phyloP scores from a whole-genome alignment of 2,329 filamentous ascomycete genomes.

The Elsinoe fawcettii region DNA sequence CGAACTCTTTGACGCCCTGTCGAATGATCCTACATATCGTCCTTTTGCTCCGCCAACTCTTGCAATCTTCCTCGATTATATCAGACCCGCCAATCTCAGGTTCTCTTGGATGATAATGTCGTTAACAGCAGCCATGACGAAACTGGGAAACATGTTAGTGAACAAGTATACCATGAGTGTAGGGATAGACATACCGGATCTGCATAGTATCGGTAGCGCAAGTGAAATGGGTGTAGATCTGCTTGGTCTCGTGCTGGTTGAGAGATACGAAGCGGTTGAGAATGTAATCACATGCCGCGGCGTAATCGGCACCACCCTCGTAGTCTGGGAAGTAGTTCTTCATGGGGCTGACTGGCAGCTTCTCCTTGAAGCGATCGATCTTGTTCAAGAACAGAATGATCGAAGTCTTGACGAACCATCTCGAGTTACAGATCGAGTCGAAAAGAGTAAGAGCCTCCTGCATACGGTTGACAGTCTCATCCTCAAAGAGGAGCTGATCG shows the following conservation, averaged over 20 bases:
- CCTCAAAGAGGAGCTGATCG: constrained; percentile 91
- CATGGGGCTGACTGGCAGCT: constrained; percentile 64
- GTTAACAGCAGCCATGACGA: constrained; percentile 99
- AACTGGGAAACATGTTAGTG: constrained; percentile 34
- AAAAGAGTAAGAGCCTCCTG: constrained; percentile 48
- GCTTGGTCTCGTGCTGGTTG: constrained; percentile 98
- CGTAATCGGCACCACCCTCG: constrained; percentile 92
- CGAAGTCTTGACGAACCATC: constrained; percentile 45
- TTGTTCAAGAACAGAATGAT: constrained; percentile 49
- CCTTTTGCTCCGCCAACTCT: not conserved
- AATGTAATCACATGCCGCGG: constrained; percentile 95
- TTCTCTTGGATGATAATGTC: constrained; percentile 99
- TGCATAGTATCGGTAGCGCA: constrained; percentile 98
- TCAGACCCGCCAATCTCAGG: constrained; percentile 89
- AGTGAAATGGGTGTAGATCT: constrained; percentile 99
- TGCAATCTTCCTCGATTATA: constrained; percentile 47
- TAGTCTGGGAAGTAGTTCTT: constrained; percentile 71
- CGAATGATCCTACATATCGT: constrained; percentile 4
- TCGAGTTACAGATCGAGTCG: constrained; percentile 46
- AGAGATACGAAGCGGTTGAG: constrained; percentile 89
- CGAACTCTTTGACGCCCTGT: constrained; percentile 2
- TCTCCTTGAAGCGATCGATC: constrained; percentile 58
- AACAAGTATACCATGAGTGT: not conserved
- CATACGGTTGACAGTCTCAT: constrained; percentile 73
- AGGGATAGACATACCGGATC: constrained; percentile 51